Conservation (phyloP, 2,329 filamentous ascomycete genomes). For the Claviceps arundinis region DNA sequence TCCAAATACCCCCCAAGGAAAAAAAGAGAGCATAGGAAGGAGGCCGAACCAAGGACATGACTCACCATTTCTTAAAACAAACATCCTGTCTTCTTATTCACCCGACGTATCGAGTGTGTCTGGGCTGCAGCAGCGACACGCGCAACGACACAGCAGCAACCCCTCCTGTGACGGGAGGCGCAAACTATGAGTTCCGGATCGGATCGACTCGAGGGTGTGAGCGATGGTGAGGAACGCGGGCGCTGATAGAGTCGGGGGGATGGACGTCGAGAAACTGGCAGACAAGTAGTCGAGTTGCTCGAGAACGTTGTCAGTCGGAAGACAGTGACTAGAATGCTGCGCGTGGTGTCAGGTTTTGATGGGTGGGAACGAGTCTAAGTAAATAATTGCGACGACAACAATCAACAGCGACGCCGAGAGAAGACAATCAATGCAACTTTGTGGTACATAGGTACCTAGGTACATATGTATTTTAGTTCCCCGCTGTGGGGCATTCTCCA, state of each 20-base stretch:
- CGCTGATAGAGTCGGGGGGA: neutral
- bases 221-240: neutral
- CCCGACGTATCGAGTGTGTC: neutral
- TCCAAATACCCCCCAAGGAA: neutral
- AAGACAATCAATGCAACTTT: too few species aligned
- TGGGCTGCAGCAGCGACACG: neutral
- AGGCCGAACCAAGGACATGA: conserved; percentile 4
- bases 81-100: conserved; percentile 18
- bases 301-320: too few species aligned
- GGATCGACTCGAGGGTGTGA: neutral
- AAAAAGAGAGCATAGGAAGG: neutral
- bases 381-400: too few species aligned
- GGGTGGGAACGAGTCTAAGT: too few species aligned
- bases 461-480: too few species aligned
- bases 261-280: neutral
- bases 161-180: neutral
- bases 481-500: too few species aligned
- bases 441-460: too few species aligned
- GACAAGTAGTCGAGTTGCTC: too few species aligned
- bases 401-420: too few species aligned
- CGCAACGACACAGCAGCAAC: neutral
- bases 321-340: too few species aligned
- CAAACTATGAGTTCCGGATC: neutral
- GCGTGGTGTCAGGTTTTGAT: too few species aligned
- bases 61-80: conserved; percentile 32